phyloP scores from a whole-genome alignment of 148 eudicot genomes.

The Hydrangea macrophylla region DNA sequence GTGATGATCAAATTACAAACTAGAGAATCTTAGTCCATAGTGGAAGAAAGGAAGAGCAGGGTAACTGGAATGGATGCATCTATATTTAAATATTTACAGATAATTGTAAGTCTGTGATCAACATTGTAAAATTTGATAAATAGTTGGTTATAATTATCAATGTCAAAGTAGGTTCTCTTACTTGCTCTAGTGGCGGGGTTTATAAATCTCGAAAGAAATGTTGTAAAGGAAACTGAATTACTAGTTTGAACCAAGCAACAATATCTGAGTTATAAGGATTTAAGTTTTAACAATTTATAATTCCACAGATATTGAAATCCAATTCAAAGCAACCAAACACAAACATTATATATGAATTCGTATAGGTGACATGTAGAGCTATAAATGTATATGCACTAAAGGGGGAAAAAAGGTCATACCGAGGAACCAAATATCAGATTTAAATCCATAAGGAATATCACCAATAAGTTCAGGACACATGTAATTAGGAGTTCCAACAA shows the following conservation, averaged over 20 bases:
- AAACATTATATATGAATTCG: too few relatives aligned
- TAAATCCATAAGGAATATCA: conserved; percentile 97
- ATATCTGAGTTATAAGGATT: too few relatives aligned
- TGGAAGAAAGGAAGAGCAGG: not conserved
- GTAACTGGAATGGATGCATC: not conserved
- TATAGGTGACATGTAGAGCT: too few relatives aligned
- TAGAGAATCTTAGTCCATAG: not conserved
- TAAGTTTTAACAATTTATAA: too few relatives aligned
- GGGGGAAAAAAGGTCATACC: conserved; percentile 33
- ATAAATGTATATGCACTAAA: not conserved
- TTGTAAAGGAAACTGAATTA: too few relatives aligned
- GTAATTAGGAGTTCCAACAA: conserved; percentile 99
- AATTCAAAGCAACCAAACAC: too few relatives aligned
- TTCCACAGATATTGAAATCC: too few relatives aligned
- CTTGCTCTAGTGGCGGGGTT: too few relatives aligned
- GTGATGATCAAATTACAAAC: not conserved
- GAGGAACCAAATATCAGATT: conserved; percentile 98
- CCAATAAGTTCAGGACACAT: conserved; percentile 99
- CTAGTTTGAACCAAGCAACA: too few relatives aligned
- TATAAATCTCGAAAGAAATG: too few relatives aligned
- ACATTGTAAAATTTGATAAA: not conserved
- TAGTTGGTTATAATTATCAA: not conserved
- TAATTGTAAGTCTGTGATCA: too few relatives aligned
- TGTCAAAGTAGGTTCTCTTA: too few relatives aligned
- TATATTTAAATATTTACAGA: not conserved